Base-by-base conservation (phyloP, 495 filamentous ascomycete species). In the Aspergillus homomorphus region DNA sequence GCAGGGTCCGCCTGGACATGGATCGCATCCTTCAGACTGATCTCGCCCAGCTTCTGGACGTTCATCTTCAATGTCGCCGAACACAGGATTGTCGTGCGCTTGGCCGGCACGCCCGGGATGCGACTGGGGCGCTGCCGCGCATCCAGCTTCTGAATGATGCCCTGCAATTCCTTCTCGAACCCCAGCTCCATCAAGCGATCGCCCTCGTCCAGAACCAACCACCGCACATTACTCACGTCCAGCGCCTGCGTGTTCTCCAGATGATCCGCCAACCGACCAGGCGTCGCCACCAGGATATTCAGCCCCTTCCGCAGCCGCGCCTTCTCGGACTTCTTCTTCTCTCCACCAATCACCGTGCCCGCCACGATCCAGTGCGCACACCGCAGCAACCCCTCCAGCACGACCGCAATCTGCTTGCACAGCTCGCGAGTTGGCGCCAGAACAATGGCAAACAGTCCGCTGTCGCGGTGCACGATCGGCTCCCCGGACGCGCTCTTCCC, bases 281-380 rank as follows among this genome's bases (percentile, higher is more conserved):
- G 94, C 0, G 94, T 98, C 28, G 94, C 94, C 15, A 98, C 89
- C 22, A 98, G 78, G 52, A 98, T 95, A 73, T 97, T 97, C 59
- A 96, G 76, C 1, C 94, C 94, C 69, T 97, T 98, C 60, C 94
- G 77, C 61, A 98, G 67, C 45, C 95, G 79, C 24, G 94, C 91
- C 69, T 98, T 98, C 69, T 98, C 94, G 1, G 90, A 92, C 65
- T 97, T 93, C 71, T 97, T 97, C 73, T 92, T 97, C 73, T 98
- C 92, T 21, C 94, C 94, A 69, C 94, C 94, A 61, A 92, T 95
- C 14, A 98, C 92, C 0, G 89, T 94, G 5, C 91, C 91, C 21
- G 87, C 86, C 0, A 98, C 94, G 45, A 98, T 84, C 92, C 92
- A 97, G 59, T 87, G 82, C 30, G 89, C 87, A 57, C 90, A 92